Percentiles rank a stretch among this genome's conserved stretches.
Conservation (phyloP, 768 basidiomycete species). For the Rhizopogon rudus region DNA sequence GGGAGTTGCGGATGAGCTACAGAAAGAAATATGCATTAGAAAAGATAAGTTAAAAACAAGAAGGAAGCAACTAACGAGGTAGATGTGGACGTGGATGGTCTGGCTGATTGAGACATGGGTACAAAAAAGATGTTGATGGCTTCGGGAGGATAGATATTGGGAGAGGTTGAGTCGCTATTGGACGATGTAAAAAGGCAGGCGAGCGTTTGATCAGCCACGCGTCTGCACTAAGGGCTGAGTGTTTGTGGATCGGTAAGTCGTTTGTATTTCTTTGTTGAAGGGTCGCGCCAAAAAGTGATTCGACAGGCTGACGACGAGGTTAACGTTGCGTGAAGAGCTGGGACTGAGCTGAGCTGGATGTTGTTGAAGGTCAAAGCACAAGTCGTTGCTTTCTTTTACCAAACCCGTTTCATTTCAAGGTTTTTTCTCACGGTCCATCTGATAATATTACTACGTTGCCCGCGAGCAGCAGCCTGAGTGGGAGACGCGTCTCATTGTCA, state of each 20-base stretch:
- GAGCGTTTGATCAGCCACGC: slow-evolving; percentile 16
- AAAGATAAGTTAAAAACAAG: slow-evolving; percentile 2
- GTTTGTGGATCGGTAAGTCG: slow-evolving; percentile 4
- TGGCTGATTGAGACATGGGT: slow-evolving; percentile 26
- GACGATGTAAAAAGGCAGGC: slow-evolving; percentile 8
- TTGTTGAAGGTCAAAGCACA: slow-evolving; percentile 19
- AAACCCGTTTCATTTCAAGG: slow-evolving; percentile 23
- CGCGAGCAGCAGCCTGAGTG: too few species aligned
- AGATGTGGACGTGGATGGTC: slow-evolving; percentile 29
- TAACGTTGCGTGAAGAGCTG: slow-evolving; percentile 7
- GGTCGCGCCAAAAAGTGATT: slow-evolving; percentile 8
- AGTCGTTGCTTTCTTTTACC: slow-evolving; percentile 5
- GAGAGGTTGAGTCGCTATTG: slow-evolving; percentile 8
- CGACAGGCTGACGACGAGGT: slow-evolving; percentile 9
- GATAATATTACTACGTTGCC: too few species aligned
- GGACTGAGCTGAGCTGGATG: slow-evolving; percentile 6
- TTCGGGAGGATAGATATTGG: slow-evolving; percentile 7
- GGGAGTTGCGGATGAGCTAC: slow-evolving; percentile 22
- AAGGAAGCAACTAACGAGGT: slow-evolving; percentile 2
- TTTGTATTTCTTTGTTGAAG: slow-evolving; percentile 10
- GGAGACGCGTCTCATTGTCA: too few species aligned
- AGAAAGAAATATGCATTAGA: neutral
- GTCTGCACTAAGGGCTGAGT: slow-evolving; percentile 14
- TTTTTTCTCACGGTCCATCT: slow-evolving; percentile 20
- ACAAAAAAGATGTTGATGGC: slow-evolving; percentile 7